These are phyloP conservation scores for Epichloe typhina DNA, from an alignment of 2,329 filamentous ascomycete species.

Conservation along the genomic window DNA sequence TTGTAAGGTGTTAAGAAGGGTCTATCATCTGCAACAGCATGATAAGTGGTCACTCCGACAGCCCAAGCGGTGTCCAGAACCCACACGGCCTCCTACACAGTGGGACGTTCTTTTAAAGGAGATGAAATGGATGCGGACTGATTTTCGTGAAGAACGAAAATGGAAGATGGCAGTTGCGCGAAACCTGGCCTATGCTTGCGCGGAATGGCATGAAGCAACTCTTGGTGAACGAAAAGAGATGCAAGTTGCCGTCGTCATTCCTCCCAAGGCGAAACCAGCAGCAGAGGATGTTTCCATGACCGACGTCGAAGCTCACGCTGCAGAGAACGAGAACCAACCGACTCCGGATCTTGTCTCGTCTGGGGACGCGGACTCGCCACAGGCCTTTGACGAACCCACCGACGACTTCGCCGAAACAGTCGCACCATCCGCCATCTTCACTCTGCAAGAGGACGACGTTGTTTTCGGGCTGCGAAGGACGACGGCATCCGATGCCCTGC, in stretches of 20 bases:
- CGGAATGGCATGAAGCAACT: conserved; percentile 60
- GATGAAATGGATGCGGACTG: conserved; percentile 96
- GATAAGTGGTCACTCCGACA: conserved; percentile 91
- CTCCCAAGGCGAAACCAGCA: conserved; percentile 22
- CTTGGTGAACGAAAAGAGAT: conserved; percentile 50
- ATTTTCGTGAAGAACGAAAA: conserved; percentile 86
- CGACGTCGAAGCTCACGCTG: conserved; percentile 19
- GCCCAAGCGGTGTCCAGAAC: conserved; percentile 72
- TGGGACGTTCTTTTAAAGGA: conserved; percentile 81
- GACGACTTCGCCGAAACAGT: conserved; percentile 35
- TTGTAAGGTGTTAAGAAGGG: conserved; percentile 69
- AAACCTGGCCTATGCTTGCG: conserved; percentile 70
- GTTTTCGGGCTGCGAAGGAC: conserved; percentile 67
- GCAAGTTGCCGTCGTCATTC: conserved; percentile 49
- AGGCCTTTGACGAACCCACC: conserved; percentile 26
- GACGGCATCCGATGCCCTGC: conserved; percentile 58
- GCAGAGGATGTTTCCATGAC: conserved; percentile 20
- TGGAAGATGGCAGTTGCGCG: conserved; percentile 79
- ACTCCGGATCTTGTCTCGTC: conserved; percentile 58
- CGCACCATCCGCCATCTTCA: conserved; percentile 69
- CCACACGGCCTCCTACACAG: conserved; percentile 61
- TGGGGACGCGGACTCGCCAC: conserved; percentile 45
- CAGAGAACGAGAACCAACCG: conserved; percentile 34
- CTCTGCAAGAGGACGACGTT: conserved; percentile 68
- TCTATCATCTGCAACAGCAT: conserved; percentile 81